Evolutionary conservation across 2,329 filamentous ascomycete species (phyloP).

Genomic region (Cladosporium halotolerans): DNA sequence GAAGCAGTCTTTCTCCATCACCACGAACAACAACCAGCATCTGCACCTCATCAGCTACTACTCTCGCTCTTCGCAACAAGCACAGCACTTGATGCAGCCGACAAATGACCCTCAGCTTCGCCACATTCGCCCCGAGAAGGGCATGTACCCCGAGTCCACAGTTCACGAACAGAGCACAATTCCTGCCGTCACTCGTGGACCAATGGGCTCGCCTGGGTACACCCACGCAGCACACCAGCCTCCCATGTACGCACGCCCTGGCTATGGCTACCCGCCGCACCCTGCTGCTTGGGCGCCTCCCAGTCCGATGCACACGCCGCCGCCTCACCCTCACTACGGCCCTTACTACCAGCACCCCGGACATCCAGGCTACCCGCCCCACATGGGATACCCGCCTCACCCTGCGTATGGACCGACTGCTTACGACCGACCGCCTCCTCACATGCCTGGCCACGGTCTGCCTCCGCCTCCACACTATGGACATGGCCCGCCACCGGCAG

Average conservation of each 20-base stretch:
- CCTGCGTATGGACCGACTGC: conserved; percentile 23
- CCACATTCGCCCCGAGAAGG: conserved; percentile 79
- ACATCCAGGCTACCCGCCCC: conserved; percentile 15
- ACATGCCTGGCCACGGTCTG: conserved; percentile 29
- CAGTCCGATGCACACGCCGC: conserved; percentile 37
- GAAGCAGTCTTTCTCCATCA: conserved; percentile 99
- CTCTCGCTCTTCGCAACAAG: conserved; percentile 67
- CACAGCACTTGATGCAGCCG: conserved; percentile 70
- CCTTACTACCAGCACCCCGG: conserved; percentile 30
- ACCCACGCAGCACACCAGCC: conserved; percentile 45
- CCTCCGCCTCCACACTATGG: conserved; percentile 34
- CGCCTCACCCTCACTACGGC: conserved; percentile 29
- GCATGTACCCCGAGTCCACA: conserved; percentile 95
- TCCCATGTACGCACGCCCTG: conserved; percentile 33
- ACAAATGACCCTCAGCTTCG: conserved; percentile 73
- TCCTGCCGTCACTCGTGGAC: conserved; percentile 72
- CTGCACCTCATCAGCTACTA: conserved; percentile 98
- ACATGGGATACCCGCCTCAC: conserved; percentile 29
- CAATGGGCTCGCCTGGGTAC: conserved; percentile 55
- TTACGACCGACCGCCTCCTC: conserved; percentile 36
- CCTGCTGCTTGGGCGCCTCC: conserved; percentile 37
- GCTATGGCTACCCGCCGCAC: conserved; percentile 32
- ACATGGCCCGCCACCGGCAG: conserved; percentile 21
- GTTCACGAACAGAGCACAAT: conserved; percentile 77
- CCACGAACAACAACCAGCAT: conserved; percentile 81